Evolutionary conservation across 306 rosid genomes (phyloP), one percentile per base, ranked within the genome.

Genomic region (Begonia fuchsioides): DNA sequence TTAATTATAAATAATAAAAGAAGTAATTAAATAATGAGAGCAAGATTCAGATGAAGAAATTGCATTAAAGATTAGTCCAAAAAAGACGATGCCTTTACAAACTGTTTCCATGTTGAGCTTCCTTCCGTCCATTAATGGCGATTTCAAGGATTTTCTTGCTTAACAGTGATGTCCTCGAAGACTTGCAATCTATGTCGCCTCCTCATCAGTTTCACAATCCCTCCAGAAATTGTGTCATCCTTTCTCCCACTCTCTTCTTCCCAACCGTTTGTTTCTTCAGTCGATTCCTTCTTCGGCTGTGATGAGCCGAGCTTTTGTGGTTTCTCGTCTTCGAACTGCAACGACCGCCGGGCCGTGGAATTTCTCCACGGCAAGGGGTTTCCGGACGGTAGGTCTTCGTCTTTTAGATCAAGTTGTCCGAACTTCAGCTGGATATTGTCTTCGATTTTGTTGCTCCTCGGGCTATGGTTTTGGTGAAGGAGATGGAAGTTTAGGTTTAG

Each of bases 111-210:
- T 6, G 5, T 4, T 3, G 8, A 3, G 35, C 8, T 26, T 4
- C 8, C 8, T 1, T 1, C 35, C 35, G 35, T n/a, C 35, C 35
- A 26, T 1, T 26, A 26, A 26, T 5, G 35, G 8, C 35, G 35
- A 26, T 26, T 17, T 69, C 77, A 55, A 40, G 71, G 71, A 47
- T 52, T 70, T 15, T 53, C 63, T 32, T 38, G 57, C n/a, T 44
- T 55, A 55, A 49, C 65, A 44, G 80, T 79, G 11, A 79, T 75
- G 49, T 70, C 77, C 57, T 60, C 66, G 54, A 79, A 79, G 47
- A 71, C 76, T 65, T 76, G 74, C 70, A 79, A 48, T 66, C 87
- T 71, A 59, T 63, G 72, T 62, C 94, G 71, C 58, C 82, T 26
- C 35, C 35, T 72, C 12, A 38, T 32, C 12, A 50, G 40, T 45